phyloP scores from a whole-genome alignment of 805 yeast genomes.

The Lachancea dasiensis region DNA sequence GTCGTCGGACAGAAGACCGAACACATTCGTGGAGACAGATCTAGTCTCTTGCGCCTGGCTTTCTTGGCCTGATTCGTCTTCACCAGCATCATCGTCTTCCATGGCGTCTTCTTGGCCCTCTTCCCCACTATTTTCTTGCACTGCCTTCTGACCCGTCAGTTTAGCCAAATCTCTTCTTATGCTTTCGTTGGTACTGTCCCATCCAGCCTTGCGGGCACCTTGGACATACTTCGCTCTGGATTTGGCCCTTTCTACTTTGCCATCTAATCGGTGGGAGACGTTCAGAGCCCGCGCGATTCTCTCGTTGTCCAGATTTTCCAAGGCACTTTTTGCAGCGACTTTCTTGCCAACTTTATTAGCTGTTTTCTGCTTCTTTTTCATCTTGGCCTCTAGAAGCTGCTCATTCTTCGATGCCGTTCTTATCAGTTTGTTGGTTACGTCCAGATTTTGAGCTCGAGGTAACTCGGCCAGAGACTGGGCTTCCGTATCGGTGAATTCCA shows the following conservation, averaged over 20 bases:
- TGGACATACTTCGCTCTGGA: constrained; percentile 59
- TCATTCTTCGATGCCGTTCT: constrained; percentile 66
- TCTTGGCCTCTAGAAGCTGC: constrained; percentile 49
- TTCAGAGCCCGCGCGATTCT: constrained; percentile 46
- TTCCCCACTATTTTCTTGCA: constrained; percentile 15
- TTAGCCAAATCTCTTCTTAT: constrained; percentile 33
- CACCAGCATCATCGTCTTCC: constrained; percentile 9
- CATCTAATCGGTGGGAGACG: constrained; percentile 49
- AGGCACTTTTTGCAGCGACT: constrained; percentile 27
- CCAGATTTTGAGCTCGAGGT: constrained; percentile 56
- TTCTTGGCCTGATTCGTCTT: constrained; percentile 3
- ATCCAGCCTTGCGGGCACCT: constrained; percentile 57
- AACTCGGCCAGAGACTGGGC: constrained; percentile 45
- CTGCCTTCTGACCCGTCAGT: constrained; percentile 7
- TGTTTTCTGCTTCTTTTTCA: constrained; percentile 37
- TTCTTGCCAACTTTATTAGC: constrained; percentile 22
- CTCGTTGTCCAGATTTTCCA: constrained; percentile 31
- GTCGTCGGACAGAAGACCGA: constrained; percentile 29
- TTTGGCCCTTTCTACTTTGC: constrained; percentile 59
- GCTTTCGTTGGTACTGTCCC: constrained; percentile 61
- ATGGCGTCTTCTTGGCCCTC: constrained; percentile 22
- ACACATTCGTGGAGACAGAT: constrained; percentile 19
- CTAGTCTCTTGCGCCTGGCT: not conserved
- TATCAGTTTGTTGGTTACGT: constrained; percentile 56
- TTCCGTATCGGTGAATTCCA: constrained; percentile 42